Evolutionary conservation across 2,329 filamentous ascomycete genomes (phyloP), one percentile per base, ranked within the genome.

Genomic region (Penicillium sp.): DNA sequence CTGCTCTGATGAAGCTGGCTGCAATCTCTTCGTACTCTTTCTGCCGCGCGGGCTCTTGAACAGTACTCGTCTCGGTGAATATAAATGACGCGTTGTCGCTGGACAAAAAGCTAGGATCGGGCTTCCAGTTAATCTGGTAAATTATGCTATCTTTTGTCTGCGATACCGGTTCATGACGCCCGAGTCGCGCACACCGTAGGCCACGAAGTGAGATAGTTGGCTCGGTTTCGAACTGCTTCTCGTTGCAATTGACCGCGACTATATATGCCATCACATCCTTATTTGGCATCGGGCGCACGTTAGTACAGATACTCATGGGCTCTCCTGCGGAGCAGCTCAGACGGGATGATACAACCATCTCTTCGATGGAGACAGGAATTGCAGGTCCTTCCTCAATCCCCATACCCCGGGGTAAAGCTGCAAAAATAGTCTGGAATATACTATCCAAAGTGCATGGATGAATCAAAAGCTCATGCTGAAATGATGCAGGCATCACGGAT

Each of bases 361-460:
- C 46, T 4, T 67, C 57, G 8, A 69, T 58, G 2, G 40, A 61
- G 5, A 67, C 56, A 2, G 67, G 67, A 13, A 69, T 56, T 2
- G 58, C 38, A 4, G 65, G 58, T 2, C 58, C 58, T 9, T 53
- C 46, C 13, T 57, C 51, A 2, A 56, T n/a, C 1, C 47, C 38
- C 18, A 57, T 60, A 2, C 49, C 57, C 9, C 38, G 41, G 0
- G 57, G 47, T 9, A 68, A 29, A 23, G 60, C 59, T 1, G 60
- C 53, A 27, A 71, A 68, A 0, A 66, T 46, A 0, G 65, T 50
- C 27, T 73, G 71, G 29, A 73, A 68, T 9, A 71, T 54, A 39
- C 56, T 65, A 51, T 74, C 72, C 8, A 74, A 48, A 0, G 61
- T 66, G 25, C 65, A 65, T 2, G 71, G 72, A 49, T 73, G 71